These are phyloP conservation scores for Diplodia sapinea DNA, from an alignment of 2,329 filamentous ascomycete genomes.

Conservation along the genomic window DNA sequence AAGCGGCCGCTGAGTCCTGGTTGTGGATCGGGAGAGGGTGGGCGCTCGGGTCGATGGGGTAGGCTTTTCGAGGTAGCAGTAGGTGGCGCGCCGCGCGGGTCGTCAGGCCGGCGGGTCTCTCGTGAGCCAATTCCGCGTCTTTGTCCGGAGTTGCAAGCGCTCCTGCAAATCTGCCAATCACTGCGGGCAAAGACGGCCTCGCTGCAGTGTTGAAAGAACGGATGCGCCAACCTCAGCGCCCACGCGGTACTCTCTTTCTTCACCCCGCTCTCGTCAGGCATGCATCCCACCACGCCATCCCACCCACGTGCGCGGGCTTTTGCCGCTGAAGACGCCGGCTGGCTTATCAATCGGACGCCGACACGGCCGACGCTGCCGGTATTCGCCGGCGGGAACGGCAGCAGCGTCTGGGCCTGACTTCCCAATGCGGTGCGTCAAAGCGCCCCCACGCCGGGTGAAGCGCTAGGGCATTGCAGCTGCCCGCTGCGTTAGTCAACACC, in stretches of 20 bases:
- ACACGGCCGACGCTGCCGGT: not conserved
- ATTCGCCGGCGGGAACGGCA: constrained; percentile 1
- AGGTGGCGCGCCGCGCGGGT: constrained; percentile 21
- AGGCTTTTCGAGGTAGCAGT: constrained; percentile 2
- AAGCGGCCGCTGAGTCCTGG: not conserved
- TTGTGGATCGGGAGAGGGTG: constrained; percentile 10
- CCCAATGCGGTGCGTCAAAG: not conserved
- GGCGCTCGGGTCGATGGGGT: constrained; percentile 6
- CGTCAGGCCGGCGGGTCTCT: constrained; percentile 18
- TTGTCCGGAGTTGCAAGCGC: constrained; percentile 21
- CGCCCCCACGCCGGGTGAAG: constrained; percentile 10
- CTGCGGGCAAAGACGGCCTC: not conserved
- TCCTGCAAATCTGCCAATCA: constrained; percentile 24
- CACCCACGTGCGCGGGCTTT: constrained; percentile 18
- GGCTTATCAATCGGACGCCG: constrained; percentile 16
- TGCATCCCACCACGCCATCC: constrained; percentile 3
- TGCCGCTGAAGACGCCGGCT: constrained; percentile 20
- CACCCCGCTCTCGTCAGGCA: not conserved
- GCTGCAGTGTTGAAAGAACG: constrained; percentile 3
- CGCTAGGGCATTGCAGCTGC: constrained; percentile 7
- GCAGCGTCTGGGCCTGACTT: not conserved
- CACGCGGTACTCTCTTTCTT: not conserved
- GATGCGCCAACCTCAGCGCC: not conserved
- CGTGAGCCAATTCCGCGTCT: constrained; percentile 19
- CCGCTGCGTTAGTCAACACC: constrained; percentile 27